Conservation (phyloP, 2,329 filamentous ascomycete species). For the Falciphora oryzae region DNA sequence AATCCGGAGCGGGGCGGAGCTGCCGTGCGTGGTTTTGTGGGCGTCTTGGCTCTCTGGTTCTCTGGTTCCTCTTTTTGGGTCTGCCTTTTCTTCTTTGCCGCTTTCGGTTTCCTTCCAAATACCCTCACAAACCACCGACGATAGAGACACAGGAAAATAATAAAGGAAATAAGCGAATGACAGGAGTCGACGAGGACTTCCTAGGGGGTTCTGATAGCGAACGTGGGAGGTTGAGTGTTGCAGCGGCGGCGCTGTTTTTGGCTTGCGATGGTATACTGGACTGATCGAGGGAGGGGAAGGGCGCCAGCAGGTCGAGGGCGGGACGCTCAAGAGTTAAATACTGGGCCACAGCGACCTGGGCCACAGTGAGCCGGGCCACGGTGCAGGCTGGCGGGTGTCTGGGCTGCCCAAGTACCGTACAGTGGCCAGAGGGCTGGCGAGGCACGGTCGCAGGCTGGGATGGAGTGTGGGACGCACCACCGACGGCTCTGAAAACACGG, state of each 20-base stretch:
- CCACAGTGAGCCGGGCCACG: not conserved
- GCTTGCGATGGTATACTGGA: conserved; percentile 11
- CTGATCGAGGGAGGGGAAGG: conserved; percentile 12
- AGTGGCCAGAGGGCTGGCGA: not conserved
- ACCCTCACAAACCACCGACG: conserved; percentile 53
- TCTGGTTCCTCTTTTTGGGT: not conserved
- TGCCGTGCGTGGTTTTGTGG: not conserved
- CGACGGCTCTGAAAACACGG: no score
- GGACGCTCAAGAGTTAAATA: conserved; percentile 16
- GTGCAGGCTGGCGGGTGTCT: not conserved
- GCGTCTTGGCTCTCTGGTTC: not conserved
- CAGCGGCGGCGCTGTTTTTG: conserved; percentile 31
- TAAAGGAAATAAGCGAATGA: conserved; percentile 61
- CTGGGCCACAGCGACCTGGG: no score
- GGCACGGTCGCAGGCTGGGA: not conserved
- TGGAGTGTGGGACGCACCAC: no score
- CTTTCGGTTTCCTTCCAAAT: conserved; percentile 20
- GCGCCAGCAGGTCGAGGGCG: conserved; percentile 7
- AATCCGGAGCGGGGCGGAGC: not conserved
- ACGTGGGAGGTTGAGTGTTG: conserved; percentile 36
- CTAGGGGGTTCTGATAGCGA: conserved; percentile 47
- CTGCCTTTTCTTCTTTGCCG: conserved; percentile 15
- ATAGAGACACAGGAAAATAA: conserved; percentile 54
- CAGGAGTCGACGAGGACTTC: conserved; percentile 71
- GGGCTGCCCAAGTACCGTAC: not conserved